phyloP scores from a whole-genome alignment of 2,329 filamentous ascomycete genomes.

The Leptographium lundbergii region DNA sequence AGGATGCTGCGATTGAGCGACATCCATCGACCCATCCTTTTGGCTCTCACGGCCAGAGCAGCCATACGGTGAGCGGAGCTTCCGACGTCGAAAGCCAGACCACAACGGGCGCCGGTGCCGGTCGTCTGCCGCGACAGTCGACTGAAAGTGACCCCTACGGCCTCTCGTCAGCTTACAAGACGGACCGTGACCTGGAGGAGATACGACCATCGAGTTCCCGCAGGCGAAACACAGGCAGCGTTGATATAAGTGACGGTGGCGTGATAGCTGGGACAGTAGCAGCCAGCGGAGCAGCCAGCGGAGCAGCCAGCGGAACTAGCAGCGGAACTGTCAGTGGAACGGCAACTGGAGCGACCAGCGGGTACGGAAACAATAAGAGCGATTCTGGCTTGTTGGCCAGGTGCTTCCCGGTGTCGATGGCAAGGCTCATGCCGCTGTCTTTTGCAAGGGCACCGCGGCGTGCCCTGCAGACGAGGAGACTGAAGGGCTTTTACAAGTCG shows the following conservation, averaged over 20 bases:
- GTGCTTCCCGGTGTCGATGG: slow-evolving; percentile 22
- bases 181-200: slow-evolving; percentile 58
- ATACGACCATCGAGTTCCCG: slow-evolving; percentile 72
- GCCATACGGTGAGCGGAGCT: background rate
- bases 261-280: background rate
- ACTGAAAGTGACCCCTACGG: slow-evolving; percentile 68
- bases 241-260: background rate
- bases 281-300: too few species aligned
- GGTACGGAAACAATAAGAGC: background rate
- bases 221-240: slow-evolving; percentile 38
- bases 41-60: slow-evolving; percentile 1
- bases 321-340: too few species aligned
- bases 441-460: slow-evolving; percentile 20
- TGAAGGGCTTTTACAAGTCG: slow-evolving; percentile 73
- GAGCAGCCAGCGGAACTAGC: too few species aligned
- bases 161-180: slow-evolving; percentile 66
- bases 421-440: slow-evolving; percentile 14
- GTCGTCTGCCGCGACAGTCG: slow-evolving; percentile 44
- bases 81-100: slow-evolving; percentile 38
- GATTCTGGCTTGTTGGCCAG: slow-evolving; percentile 9
- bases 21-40: slow-evolving; percentile 19
- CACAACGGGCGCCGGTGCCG: slow-evolving; percentile 17
- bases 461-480: slow-evolving; percentile 19
- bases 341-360: background rate
- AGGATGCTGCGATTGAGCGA: slow-evolving; percentile 27